Evolutionary conservation across 176 grass and related monocot genomes (phyloP).

Genomic region (Tuctoria greenei): DNA sequence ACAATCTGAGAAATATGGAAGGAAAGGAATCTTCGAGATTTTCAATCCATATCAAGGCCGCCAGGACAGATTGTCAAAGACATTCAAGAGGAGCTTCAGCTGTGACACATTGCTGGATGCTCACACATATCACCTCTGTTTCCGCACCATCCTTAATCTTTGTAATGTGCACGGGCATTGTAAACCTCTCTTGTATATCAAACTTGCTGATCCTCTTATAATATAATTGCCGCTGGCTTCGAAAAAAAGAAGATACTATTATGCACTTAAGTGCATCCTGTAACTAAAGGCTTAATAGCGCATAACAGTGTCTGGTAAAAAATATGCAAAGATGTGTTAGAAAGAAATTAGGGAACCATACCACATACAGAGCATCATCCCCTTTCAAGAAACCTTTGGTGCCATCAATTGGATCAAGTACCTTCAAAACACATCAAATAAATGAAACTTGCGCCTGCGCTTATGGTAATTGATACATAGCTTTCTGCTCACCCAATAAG

Average conservation of each 20-base stretch:
- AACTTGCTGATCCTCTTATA: too few species aligned
- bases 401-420: conserved; percentile 97
- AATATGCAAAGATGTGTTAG: neutral
- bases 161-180: too few species aligned
- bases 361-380: conserved; percentile 87
- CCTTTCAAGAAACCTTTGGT: conserved; percentile 87
- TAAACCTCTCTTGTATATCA: too few species aligned
- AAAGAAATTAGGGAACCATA: conserved; percentile 45
- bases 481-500: conserved; percentile 68
- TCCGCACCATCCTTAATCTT: too few species aligned
- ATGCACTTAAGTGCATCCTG: neutral
- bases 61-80: too few species aligned
- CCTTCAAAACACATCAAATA: conserved; percentile 46
- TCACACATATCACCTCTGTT: too few species aligned
- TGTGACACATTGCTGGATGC: too few species aligned
- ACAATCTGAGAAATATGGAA: too few species aligned
- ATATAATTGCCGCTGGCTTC: too few species aligned
- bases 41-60: too few species aligned
- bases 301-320: conserved; percentile 1
- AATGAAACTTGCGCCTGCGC: neutral
- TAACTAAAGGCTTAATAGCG: neutral
- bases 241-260: conserved; percentile 24
- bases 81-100: too few species aligned
- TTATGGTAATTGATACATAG: neutral
- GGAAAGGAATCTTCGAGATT: too few species aligned